Conservation (phyloP, 495 filamentous ascomycete genomes). For the Parmelia sp. region DNA sequence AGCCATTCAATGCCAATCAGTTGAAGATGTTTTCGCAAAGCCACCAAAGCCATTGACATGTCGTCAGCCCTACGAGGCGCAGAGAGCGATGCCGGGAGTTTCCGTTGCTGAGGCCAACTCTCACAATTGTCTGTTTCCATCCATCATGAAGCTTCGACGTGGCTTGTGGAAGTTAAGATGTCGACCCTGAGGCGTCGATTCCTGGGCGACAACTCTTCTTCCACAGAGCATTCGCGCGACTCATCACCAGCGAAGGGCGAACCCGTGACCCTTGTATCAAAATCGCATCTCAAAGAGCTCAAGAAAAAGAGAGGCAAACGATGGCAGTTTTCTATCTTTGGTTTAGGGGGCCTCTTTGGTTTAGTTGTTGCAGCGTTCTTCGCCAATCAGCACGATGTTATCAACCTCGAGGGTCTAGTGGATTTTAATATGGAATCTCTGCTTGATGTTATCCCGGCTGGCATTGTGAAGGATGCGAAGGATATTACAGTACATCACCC, state of each 20-base stretch:
- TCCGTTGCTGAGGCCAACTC: not conserved
- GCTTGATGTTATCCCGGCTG: slow-evolving; percentile 75
- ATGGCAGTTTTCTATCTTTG: slow-evolving; percentile 71
- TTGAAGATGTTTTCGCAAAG: not conserved
- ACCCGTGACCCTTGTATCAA: slow-evolving; percentile 33
- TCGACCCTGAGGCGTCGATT: slow-evolving; percentile 47
- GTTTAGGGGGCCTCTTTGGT: slow-evolving; percentile 76
- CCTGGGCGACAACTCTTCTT: slow-evolving; percentile 23
- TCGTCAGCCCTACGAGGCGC: not conserved
- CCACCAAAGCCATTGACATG: not conserved
- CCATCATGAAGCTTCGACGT: not conserved
- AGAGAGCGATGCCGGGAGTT: not conserved
- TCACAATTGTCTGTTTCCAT: not conserved
- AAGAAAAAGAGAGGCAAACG: slow-evolving; percentile 49
- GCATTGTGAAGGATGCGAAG: slow-evolving; percentile 72
- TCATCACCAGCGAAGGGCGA: slow-evolving; percentile 41
- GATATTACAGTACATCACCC: slow-evolving; percentile 63
- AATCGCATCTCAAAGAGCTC: slow-evolving; percentile 29
- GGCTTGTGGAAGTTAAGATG: slow-evolving; percentile 11
- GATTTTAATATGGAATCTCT: slow-evolving; percentile 79
- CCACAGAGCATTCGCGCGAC: slow-evolving; percentile 31
- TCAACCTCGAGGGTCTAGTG: slow-evolving; percentile 70
- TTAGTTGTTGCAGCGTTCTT: slow-evolving; percentile 77
- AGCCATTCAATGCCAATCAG: not conserved
- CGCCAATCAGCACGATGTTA: slow-evolving; percentile 74